These are phyloP conservation scores for Dimocarpus longan DNA, from an alignment of 345 rosid genomes.

Conservation along the genomic window DNA sequence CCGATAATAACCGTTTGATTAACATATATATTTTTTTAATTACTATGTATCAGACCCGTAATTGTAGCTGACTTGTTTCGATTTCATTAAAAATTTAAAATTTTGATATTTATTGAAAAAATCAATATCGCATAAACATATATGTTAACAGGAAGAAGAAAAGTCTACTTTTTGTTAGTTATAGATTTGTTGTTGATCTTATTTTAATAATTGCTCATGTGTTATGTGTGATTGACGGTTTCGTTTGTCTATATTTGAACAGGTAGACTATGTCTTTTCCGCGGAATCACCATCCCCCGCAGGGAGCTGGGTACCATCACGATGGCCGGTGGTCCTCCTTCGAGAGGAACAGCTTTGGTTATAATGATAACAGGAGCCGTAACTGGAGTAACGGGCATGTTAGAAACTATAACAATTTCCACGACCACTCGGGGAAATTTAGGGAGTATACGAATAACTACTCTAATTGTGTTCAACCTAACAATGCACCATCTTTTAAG, in stretches of 20 bases:
- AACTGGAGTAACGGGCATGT: constrained; percentile 25
- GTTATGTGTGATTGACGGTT: neutral
- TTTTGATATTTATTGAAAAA: neutral
- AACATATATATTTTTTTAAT: neutral
- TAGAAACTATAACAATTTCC: constrained; percentile 29
- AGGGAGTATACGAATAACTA: constrained; percentile 31
- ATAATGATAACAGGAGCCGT: constrained; percentile 31
- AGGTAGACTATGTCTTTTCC: constrained; percentile 47
- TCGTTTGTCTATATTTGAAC: neutral
- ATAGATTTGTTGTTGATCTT: neutral
- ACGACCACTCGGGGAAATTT: constrained; percentile 32
- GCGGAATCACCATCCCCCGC: constrained; percentile 39
- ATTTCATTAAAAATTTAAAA: neutral
- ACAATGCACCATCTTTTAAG: constrained; percentile 47
- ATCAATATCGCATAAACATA: neutral
- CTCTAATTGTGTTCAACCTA: constrained; percentile 34
- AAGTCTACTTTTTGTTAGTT: too few relatives aligned
- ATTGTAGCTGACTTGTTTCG: neutral
- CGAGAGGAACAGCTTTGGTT: constrained; percentile 31
- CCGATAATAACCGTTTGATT: neutral
- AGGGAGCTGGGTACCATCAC: constrained; percentile 40
- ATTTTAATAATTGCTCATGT: neutral
- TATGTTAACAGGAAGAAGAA: too few relatives aligned
- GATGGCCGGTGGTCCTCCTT: constrained; percentile 38
- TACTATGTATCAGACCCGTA: neutral